Evolutionary conservation across 2,329 filamentous ascomycete genomes (phyloP), one percentile per base, ranked within the genome.

Genomic region (Fusarium keratoplasticum): DNA sequence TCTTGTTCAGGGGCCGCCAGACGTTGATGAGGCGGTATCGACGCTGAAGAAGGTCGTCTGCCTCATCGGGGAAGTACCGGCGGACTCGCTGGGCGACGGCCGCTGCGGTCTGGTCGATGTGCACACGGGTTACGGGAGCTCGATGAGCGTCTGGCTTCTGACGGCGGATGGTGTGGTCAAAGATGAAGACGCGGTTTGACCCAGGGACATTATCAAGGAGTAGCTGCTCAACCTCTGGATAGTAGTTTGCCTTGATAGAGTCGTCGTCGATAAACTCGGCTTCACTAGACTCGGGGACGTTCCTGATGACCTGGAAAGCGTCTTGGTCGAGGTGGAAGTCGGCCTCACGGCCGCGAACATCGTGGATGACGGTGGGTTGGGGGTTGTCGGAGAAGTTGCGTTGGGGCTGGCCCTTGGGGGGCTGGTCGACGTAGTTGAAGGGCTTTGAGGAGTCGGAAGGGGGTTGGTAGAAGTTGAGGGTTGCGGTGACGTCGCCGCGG

Each of bases 161-260:
- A 47, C 93, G 89, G n/a, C 95, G 92, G 81, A 97, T 90, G 9
- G 95, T 97, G 85, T 98, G 94, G 86, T 97, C 95, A 83, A 97
- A 98, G 80, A 97, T 85, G 75, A 94, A 85, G 33, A 97, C 86
- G 6, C 88, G 87, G 66, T 89, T 87, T 29, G 89, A 88, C 62
- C 92, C 93, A 0, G 92, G 91, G 18, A 97, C 86, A 66, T 90
- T 82, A 16, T 89, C 84, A 3, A 95, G 84, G 1, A 98, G 85
- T 29, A 97, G 84, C 58, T 87, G 81, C 83, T 95, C 92, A 10
- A 97, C 89, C 80, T 98, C 95, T 0, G 94, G 93, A 84, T 98
- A 98, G 86, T 97, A 98, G 63, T 90, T 87, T 2, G 84, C 78
- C 78, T 89, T 84, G 82, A 98, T 94, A 69, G 89, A 89, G 13